Base-by-base conservation (phyloP, 2,329 filamentous ascomycete genomes). In the Aspergillus puulaauensis region DNA sequence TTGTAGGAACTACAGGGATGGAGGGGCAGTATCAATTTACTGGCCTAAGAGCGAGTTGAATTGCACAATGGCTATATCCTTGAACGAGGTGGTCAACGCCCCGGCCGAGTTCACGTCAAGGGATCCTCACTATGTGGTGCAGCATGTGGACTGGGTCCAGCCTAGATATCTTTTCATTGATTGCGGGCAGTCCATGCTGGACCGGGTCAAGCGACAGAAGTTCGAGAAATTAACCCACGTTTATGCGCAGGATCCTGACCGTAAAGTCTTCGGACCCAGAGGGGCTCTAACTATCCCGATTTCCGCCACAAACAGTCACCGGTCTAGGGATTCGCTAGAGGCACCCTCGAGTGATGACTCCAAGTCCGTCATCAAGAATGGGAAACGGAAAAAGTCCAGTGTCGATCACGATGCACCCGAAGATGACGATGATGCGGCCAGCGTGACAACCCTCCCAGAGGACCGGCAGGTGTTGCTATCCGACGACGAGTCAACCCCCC, bases 61-160 rank as follows among this genome's bases (percentile, higher is more conserved):
- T 11, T 78, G 91, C 23, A 66, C 62, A 1, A 66, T 66, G 1
- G 88, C 88, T 0, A 76, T 96, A 45, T 90, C 90, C 33, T 76
- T 97, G 46, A 95, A 93, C 66, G 93, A 97, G 70, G 86, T 97
- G 45, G 86, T 96, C 67, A 96, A 96, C 68, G 80, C 81, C 0
- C 86, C 91, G 0, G 51, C 71, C 0, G 68, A 87, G 45, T 96
- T 90, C 66, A 72, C 81, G 5, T 82, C 77, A 60, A 65, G 8
- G 0, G 62, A 0, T 0, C 88, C 88, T 0, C 85, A 87, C 74
- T 86, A 90, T 47, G 93, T 96, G 8, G 86, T 96, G 1, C 71
- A 83, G 24, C 80, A 91, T 45, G 76, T 89, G 9, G 88, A 96
- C 67, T 97, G 93, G 93, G 92, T 96, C 58, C 91, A 96, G 68